Evolutionary conservation across 495 filamentous ascomycete genomes (phyloP).

Genomic region (Oleoguttula mirabilis): DNA sequence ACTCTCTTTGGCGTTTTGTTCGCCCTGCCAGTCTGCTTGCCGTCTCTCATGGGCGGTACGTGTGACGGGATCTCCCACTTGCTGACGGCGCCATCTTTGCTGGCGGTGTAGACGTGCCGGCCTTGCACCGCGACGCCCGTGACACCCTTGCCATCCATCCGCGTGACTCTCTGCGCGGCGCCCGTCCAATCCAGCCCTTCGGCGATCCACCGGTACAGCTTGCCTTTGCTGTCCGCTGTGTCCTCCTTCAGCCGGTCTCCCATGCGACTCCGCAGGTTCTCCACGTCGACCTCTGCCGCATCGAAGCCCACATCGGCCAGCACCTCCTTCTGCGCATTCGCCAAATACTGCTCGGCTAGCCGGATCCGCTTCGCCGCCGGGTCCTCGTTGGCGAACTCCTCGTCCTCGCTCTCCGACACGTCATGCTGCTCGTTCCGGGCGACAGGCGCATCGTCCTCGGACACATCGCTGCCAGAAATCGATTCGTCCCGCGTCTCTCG

Average conservation of each 20-base stretch:
- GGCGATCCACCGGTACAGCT: constrained; percentile 67
- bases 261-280: constrained; percentile 47
- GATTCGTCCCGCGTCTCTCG: constrained; percentile 38
- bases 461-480: constrained; percentile 76
- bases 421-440: constrained; percentile 14
- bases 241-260: constrained; percentile 83
- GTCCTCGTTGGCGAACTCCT: constrained; percentile 61
- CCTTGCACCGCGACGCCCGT: constrained; percentile 68
- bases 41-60: constrained; percentile 40
- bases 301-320: constrained; percentile 69
- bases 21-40: constrained; percentile 3
- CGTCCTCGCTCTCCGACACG: constrained; percentile 33
- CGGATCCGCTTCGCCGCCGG: constrained; percentile 75
- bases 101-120: constrained; percentile 73
- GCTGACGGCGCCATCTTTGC: constrained; percentile 68
- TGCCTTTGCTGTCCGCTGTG: constrained; percentile 86
- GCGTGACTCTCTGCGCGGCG: constrained; percentile 7
- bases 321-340: constrained; percentile 76
- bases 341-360: constrained; percentile 84
- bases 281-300: constrained; percentile 81
- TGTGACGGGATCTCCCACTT: constrained; percentile 65
- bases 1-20: constrained; percentile 63
- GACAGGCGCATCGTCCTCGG: constrained; percentile 41
- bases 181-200: constrained; percentile 33
- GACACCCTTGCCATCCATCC: constrained; percentile 40